Base-by-base conservation (phyloP, 2,329 filamentous ascomycete species). In the Akanthomyces lecanii region DNA sequence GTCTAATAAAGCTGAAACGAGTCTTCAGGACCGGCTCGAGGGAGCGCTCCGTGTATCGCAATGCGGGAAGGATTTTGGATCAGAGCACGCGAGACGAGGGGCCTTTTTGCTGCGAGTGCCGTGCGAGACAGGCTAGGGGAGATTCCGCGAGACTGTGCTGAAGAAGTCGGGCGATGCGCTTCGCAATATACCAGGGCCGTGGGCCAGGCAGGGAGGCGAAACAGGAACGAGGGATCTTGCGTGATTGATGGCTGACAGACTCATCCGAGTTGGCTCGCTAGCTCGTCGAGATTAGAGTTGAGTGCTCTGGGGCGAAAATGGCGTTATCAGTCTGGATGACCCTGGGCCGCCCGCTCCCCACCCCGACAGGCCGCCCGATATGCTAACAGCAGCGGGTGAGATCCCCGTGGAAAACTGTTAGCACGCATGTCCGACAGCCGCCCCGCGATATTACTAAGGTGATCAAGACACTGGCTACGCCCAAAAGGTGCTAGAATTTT, bases 241-340 rank as follows among this genome's bases (percentile, higher is more conserved):
- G 60, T 56, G 51, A 48, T 62, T 51, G 60, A 55, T 50, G 60
- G 52, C 60, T 50, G 44, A 53, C 59, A n/a, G 51, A 33, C 18
- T 28, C 30, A 48, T 47, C 5, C 21, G 23, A 53, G 58, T 53
- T 47, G 25, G 23, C 40, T 38, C 28, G 10, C 28, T 47, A 44
- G 50, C 58, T 54, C 28, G 40, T 55, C 40, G 16, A 54, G 40
- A n/a, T 44, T 50, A 30, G 21, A 62, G 52, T 68, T 70, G 66
- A 66, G 70, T 75, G 74, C 74, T 76, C 70, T 73, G 71, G 70
- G 71, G 72, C 70, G 65, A 71, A 69, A 72, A 76, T 76, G 73
- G 74, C 74, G 74, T 75, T 74, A 76, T 76, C 70, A 38, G 38
- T 38, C 52, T 44, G 28, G 38, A 28, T 25, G 42, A 30, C 45